Conservation (phyloP, 176 grass and related monocot species). For the Panicum miliaceum region DNA sequence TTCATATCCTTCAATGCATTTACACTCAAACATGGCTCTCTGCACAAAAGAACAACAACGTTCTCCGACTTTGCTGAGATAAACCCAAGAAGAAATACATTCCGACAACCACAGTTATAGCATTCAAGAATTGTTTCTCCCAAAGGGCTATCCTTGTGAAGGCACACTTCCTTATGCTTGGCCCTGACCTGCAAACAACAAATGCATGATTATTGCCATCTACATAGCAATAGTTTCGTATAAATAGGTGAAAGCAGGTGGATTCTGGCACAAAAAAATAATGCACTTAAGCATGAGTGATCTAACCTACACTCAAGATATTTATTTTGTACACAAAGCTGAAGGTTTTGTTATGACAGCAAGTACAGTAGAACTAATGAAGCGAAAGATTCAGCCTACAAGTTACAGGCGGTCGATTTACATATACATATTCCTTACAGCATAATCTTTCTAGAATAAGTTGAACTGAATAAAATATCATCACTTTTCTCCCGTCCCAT, state of each 20-base stretch:
- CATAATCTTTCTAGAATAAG: not conserved
- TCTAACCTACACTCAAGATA: not conserved
- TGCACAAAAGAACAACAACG: conserved; percentile 93
- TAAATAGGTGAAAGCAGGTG: not conserved
- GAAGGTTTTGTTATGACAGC: not conserved
- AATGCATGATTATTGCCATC: not conserved
- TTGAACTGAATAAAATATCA: not conserved
- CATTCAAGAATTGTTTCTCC: conserved; percentile 99
- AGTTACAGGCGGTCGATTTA: not conserved
- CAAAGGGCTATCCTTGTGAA: conserved; percentile 97
- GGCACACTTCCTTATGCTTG: conserved; percentile 98
- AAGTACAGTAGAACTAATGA: not conserved
- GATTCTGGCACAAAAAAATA: not conserved
- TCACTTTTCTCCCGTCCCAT: not conserved
- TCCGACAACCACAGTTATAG: conserved; percentile 97
- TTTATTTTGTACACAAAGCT: conserved; percentile 21
- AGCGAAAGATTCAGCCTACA: not conserved
- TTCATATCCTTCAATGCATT: conserved; percentile 99
- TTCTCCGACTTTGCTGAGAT: conserved; percentile 98
- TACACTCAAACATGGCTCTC: conserved; percentile 99
- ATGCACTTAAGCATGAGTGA: not conserved
- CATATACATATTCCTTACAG: not conserved
- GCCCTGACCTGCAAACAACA: conserved; percentile 74
- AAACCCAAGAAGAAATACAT: conserved; percentile 99
- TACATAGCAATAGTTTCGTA: not conserved